Percentiles rank a stretch among this genome's conserved stretches.
Conservation (phyloP, 345 rosid species). For the Odontarrhena argentea region DNA sequence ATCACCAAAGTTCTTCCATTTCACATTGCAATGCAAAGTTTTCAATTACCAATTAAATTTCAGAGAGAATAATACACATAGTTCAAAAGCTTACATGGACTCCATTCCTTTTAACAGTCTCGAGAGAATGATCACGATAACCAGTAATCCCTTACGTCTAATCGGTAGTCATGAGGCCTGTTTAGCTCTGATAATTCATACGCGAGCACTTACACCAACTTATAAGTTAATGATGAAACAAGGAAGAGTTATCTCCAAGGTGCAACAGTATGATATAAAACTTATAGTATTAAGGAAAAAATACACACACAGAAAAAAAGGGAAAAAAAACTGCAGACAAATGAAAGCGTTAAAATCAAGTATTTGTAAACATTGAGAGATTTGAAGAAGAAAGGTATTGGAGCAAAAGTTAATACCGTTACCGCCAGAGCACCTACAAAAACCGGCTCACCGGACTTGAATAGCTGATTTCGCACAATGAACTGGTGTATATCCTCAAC, state of each 20-base stretch:
- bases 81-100: slow-evolving; percentile 52
- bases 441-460: slow-evolving; percentile 57
- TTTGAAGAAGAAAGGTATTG: too few relatives aligned
- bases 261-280: too few relatives aligned
- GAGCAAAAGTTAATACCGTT: neutral
- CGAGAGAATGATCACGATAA: slow-evolving; percentile 90
- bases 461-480: slow-evolving; percentile 32
- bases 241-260: neutral
- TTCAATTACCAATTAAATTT: too few relatives aligned
- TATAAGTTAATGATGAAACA: neutral
- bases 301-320: too few relatives aligned
- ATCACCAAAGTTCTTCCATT: too few relatives aligned
- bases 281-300: too few relatives aligned
- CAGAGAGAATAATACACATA: neutral
- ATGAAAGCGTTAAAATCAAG: too few relatives aligned
- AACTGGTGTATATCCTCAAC: slow-evolving; percentile 75
- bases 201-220: slow-evolving; percentile 51
- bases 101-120: slow-evolving; percentile 93
- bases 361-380: neutral
- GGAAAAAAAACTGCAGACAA: too few relatives aligned
- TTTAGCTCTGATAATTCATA: slow-evolving; percentile 81
- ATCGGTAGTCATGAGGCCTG: neutral
- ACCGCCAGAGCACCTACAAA: too few relatives aligned
- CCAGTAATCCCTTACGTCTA: slow-evolving; percentile 82
- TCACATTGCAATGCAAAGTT: too few relatives aligned